Evolutionary conservation across 441 rosid genomes (phyloP).

Genomic region (Jatropha podagrica): DNA sequence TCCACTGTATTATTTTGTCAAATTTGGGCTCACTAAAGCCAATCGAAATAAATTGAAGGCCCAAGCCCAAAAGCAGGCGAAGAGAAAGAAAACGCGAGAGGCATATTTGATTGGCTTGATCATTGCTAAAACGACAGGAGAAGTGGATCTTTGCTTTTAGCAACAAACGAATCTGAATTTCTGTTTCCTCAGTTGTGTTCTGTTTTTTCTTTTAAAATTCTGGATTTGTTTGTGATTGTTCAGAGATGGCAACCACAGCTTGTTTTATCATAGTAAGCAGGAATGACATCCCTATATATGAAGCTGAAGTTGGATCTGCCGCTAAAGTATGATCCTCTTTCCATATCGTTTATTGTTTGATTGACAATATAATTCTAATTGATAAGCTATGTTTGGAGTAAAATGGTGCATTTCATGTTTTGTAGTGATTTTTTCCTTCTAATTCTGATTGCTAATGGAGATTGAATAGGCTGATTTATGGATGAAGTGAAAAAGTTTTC

Average conservation of each 20-base stretch:
- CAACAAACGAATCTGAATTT: constrained; percentile 6
- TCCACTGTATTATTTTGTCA: background rate
- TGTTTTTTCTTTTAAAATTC: background rate
- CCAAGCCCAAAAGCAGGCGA: background rate
- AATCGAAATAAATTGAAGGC: background rate
- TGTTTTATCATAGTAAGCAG: constrained; percentile 90
- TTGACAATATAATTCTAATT: too few relatives aligned
- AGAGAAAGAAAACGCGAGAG: background rate
- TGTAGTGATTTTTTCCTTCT: too few relatives aligned
- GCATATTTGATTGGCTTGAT: too few relatives aligned
- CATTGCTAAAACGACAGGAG: background rate
- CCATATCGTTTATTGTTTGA: background rate
- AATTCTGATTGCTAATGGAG: background rate
- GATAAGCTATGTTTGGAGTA: too few relatives aligned
- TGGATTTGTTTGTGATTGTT: constrained; percentile 1
- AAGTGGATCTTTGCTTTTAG: background rate
- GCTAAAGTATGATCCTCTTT: constrained; percentile 54
- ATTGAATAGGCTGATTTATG: background rate
- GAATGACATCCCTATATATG: constrained; percentile 93
- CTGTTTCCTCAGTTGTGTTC: background rate
- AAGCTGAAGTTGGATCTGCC: constrained; percentile 96
- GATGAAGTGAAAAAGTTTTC: background rate
- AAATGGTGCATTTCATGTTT: background rate
- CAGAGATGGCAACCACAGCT: constrained; percentile 77
- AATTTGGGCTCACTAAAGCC: constrained; percentile 3